These are phyloP conservation scores for Aspergillus sp. DNA, from an alignment of 2,329 filamentous ascomycete genomes.

Conservation along the genomic window DNA sequence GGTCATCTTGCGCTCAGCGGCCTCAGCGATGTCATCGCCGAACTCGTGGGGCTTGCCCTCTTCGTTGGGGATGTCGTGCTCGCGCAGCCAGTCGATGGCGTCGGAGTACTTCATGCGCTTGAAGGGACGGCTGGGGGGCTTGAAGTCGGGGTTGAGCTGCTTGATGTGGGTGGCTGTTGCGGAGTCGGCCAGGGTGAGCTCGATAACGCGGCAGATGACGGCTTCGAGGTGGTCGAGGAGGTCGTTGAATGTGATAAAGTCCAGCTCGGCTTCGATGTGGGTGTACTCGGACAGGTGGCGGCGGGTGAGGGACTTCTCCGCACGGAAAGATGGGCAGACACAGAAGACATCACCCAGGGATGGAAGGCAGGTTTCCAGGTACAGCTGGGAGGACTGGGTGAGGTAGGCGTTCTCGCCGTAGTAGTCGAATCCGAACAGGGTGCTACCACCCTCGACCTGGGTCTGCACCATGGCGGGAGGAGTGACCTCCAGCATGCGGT, in stretches of 20 bases:
- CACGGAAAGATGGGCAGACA: conserved; percentile 97
- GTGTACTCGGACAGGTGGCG: conserved; percentile 95
- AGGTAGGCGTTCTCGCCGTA: conserved; percentile 89
- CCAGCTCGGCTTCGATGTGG: conserved; percentile 91
- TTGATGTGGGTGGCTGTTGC: conserved; percentile 69
- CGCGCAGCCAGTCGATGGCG: conserved; percentile 88
- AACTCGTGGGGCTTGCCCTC: conserved; percentile 86
- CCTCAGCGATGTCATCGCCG: conserved; percentile 96
- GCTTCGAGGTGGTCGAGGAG: conserved; percentile 82
- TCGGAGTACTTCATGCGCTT: conserved; percentile 92
- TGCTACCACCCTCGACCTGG: conserved; percentile 87
- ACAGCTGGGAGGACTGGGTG: conserved; percentile 94
- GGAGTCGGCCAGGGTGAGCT: conserved; percentile 69
- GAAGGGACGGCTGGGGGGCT: conserved; percentile 77
- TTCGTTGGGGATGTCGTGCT: conserved; percentile 89
- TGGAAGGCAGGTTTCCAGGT: conserved; percentile 90
- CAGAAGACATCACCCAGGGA: conserved; percentile 94
- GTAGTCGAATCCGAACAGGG: conserved; percentile 84
- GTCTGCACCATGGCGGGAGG: conserved; percentile 92
- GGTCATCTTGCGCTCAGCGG: conserved; percentile 94
- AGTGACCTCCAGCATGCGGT: conserved; percentile 74
- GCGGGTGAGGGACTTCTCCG: conserved; percentile 90
- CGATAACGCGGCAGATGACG: conserved; percentile 80
- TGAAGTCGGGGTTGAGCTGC: conserved; percentile 86
- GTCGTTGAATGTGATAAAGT: conserved; percentile 91